Conservation (phyloP, 2,329 filamentous ascomycete species). For the Monosporascus sp. region DNA sequence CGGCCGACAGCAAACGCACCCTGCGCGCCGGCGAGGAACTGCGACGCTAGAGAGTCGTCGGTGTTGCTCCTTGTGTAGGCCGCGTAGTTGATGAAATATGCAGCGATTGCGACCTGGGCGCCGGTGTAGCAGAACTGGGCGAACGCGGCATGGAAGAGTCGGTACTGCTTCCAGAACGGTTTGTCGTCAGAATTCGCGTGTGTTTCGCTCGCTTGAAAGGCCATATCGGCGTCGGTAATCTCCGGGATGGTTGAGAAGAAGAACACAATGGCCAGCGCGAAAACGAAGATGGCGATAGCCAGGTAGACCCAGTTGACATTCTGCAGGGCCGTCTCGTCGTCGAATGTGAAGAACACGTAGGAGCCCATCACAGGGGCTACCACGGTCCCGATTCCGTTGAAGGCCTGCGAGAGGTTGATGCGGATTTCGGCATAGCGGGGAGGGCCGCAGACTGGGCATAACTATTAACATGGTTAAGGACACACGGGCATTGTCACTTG, state of each 20-base stretch:
- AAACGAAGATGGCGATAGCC: conserved; percentile 66
- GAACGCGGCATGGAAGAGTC: conserved; percentile 68
- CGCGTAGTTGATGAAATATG: conserved; percentile 71
- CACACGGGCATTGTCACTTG: conserved; percentile 9
- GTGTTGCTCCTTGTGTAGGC: conserved; percentile 53
- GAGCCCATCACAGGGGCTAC: conserved; percentile 68
- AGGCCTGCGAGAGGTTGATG: conserved; percentile 71
- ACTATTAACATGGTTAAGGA: conserved; percentile 5
- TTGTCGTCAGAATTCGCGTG: conserved; percentile 51
- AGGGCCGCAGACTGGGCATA: conserved; percentile 49
- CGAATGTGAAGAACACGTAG: conserved; percentile 65
- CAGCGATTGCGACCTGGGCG: conserved; percentile 60
- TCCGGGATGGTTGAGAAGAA: conserved; percentile 64
- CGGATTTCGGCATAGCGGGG: conserved; percentile 65
- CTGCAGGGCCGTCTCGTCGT: conserved; percentile 49
- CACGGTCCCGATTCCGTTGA: conserved; percentile 71
- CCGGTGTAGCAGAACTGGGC: conserved; percentile 77
- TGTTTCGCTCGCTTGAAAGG: conserved; percentile 49
- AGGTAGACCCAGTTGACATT: conserved; percentile 76
- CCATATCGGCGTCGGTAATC: conserved; percentile 63
- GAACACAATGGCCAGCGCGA: conserved; percentile 59
- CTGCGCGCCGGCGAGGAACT: conserved; percentile 69
- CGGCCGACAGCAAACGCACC: conserved; percentile 67
- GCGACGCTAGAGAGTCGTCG: conserved; percentile 47
- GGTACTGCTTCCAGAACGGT: conserved; percentile 65